phyloP scores from a whole-genome alignment of 805 yeast species.

The Starmerella floricola region DNA sequence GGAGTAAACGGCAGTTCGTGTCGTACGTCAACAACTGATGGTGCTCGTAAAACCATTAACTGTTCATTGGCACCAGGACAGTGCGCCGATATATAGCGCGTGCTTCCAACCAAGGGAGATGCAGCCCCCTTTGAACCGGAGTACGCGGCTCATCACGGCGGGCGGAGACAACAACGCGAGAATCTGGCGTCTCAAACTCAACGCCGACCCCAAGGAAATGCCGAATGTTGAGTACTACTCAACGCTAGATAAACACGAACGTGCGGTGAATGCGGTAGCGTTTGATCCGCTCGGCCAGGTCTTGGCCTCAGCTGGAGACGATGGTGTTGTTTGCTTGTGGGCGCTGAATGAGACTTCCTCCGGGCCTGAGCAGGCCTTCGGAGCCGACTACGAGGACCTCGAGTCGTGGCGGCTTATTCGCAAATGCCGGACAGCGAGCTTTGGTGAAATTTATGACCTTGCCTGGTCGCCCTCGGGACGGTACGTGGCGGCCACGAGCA shows the following conservation, averaged over 20 bases:
- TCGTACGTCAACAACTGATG: no score
- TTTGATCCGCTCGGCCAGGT: conserved; percentile 59
- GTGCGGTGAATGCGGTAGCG: conserved; percentile 84
- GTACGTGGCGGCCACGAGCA: conserved; percentile 73
- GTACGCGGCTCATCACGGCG: conserved; percentile 60
- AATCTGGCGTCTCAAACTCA: conserved; percentile 28
- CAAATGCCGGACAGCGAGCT: conserved; percentile 36
- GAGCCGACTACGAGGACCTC: conserved; percentile 41
- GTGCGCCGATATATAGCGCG: conserved; percentile 33
- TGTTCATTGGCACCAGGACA: conserved; percentile 35
- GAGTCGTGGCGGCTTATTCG: conserved; percentile 61
- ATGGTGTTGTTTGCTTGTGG: conserved; percentile 84
- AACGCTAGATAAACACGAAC: conserved; percentile 77
- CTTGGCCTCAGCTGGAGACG: conserved; percentile 90
- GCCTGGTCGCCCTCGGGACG: conserved; percentile 83
- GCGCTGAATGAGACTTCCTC: conserved; percentile 28
- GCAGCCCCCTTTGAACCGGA: conserved; percentile 14
- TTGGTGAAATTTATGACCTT: conserved; percentile 77
- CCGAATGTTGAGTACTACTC: conserved; percentile 55
- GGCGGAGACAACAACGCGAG: conserved; percentile 94
- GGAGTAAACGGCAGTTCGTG: no score
- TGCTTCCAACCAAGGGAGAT: conserved; percentile 28
- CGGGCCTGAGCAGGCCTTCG: conserved; percentile 31
- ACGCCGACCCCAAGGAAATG: conserved; percentile 18
- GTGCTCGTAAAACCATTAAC: conserved; percentile 31